Percentiles rank a stretch among this genome's conserved stretches.
Conservation (phyloP, 2,329 filamentous ascomycete species). For the Metarhizium guizhouense region DNA sequence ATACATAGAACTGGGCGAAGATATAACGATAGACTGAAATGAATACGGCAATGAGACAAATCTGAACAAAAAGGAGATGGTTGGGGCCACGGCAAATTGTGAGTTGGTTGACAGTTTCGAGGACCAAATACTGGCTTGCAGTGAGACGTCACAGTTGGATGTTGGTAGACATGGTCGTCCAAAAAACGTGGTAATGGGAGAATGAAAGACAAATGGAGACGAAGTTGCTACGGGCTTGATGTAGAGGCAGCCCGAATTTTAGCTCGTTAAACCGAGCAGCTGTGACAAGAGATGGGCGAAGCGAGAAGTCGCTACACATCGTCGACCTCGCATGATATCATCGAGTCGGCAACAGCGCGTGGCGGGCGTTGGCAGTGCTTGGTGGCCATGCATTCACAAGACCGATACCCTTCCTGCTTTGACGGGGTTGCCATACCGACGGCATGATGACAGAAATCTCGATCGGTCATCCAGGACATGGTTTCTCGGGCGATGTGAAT, state of each 20-base stretch:
- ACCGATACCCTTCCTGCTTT: neutral
- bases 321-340: neutral
- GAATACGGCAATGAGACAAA: constrained; percentile 5
- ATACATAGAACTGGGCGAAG: neutral
- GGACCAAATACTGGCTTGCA: constrained; percentile 3
- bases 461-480: neutral
- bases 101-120: constrained; percentile 2
- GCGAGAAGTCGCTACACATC: neutral
- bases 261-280: neutral
- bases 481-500: neutral
- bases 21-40: constrained; percentile 6
- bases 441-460: neutral
- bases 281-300: neutral
- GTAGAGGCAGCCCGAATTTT: neutral
- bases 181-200: constrained; percentile 6
- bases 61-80: constrained; percentile 7
- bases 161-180: constrained; percentile 9
- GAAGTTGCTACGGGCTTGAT: neutral
- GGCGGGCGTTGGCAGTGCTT: neutral
- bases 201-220: constrained; percentile 4
- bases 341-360: neutral
- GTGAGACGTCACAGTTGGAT: constrained; percentile 5
- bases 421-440: neutral
- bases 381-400: neutral
- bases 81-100: constrained; percentile 6